phyloP scores from a whole-genome alignment of 2,329 filamentous ascomycete species.

The Raffaelea ambrosiae region DNA sequence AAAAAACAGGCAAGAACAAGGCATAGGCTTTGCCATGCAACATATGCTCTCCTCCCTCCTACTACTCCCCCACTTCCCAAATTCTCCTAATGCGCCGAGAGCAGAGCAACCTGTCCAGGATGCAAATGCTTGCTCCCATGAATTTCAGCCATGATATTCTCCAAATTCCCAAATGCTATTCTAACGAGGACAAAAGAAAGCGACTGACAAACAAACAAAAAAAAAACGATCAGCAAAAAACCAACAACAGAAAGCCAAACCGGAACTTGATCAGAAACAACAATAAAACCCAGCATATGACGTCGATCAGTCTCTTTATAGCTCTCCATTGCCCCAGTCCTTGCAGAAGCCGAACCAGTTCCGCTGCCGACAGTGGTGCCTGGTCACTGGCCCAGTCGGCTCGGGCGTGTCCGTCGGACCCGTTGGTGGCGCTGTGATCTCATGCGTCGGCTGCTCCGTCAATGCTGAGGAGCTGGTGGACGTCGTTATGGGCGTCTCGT shows the following conservation, averaged over 20 bases:
- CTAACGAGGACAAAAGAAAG: neutral
- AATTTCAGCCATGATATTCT: too few species aligned
- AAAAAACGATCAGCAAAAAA: neutral
- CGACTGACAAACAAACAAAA: neutral
- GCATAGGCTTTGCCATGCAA: too few species aligned
- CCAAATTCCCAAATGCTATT: too few species aligned
- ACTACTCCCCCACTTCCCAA: too few species aligned
- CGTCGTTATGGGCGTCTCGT: slow-evolving; percentile 5
- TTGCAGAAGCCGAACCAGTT: slow-evolving; percentile 35
- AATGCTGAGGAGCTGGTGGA: neutral
- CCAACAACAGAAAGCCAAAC: neutral
- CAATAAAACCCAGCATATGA: neutral
- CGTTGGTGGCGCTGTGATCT: slow-evolving; percentile 6
- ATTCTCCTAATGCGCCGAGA: too few species aligned
- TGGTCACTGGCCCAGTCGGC: slow-evolving; percentile 6
- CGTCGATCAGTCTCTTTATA: slow-evolving; percentile 6
- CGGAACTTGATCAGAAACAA: neutral
- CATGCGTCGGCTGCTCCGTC: neutral
- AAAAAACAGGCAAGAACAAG: too few species aligned
- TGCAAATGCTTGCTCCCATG: too few species aligned
- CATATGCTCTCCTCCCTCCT: too few species aligned
- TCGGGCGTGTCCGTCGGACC: slow-evolving; percentile 13
- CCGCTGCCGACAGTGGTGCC: slow-evolving; percentile 24
- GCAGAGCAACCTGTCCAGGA: too few species aligned
- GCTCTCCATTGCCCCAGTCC: slow-evolving; percentile 22